Percentiles rank a stretch among this genome's conserved stretches.
Evolutionary conservation across 768 basidiomycete genomes (phyloP).

Genomic region (Collybia mongolica): DNA sequence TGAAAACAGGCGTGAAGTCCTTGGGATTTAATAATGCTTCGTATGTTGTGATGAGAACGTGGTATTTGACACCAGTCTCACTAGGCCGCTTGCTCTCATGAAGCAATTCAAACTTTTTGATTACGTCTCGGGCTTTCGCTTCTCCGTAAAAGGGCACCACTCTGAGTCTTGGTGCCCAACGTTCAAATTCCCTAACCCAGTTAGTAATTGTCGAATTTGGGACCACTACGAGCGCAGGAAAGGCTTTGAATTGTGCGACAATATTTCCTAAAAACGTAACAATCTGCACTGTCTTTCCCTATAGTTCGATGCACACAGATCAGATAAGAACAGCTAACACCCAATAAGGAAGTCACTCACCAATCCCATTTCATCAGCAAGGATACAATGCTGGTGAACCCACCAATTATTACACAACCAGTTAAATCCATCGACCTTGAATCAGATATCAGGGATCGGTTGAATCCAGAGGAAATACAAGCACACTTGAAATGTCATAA

Average conservation of each 20-base stretch:
- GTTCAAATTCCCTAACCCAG: constrained; percentile 93
- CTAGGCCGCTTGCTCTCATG: constrained; percentile 45
- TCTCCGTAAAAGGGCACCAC: constrained; percentile 90
- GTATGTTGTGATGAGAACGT: constrained; percentile 93
- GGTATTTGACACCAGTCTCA: constrained; percentile 64
- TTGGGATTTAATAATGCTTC: constrained; percentile 71
- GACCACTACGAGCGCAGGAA: constrained; percentile 87
- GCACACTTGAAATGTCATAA: constrained; percentile 87
- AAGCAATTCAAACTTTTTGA: constrained; percentile 79
- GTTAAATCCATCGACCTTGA: constrained; percentile 74
- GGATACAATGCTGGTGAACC: constrained; percentile 78
- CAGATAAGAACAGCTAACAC: background rate
- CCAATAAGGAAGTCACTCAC: constrained; percentile 34
- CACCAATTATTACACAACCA: constrained; percentile 91
- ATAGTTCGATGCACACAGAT: constrained; percentile 1
- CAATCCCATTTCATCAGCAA: constrained; percentile 98
- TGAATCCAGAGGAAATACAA: constrained; percentile 4
- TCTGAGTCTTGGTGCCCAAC: constrained; percentile 72
- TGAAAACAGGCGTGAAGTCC: constrained; percentile 78
- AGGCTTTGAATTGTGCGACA: constrained; percentile 52
- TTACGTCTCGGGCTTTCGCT: constrained; percentile 72
- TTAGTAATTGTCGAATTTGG: constrained; percentile 96
- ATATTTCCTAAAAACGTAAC: constrained; percentile 78
- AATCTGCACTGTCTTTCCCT: constrained; percentile 94
- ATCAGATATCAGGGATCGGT: background rate